A percentile compares a stretch with the other conserved stretches of the same genome.
phyloP scores from a whole-genome alignment of 495 filamentous ascomycete species.

The Hyaloscypha finlandica region DNA sequence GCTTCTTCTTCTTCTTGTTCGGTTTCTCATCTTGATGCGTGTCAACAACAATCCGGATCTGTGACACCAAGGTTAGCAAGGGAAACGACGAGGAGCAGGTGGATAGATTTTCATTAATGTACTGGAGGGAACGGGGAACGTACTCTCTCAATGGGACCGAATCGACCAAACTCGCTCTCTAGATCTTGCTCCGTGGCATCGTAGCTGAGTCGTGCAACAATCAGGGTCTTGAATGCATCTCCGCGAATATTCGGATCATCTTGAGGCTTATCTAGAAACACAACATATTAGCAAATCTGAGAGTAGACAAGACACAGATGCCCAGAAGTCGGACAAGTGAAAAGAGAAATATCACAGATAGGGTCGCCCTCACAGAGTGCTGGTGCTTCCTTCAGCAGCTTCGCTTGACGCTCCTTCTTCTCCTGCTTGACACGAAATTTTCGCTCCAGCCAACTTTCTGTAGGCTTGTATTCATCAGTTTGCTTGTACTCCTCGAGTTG shows the following conservation, averaged over 20 bases:
- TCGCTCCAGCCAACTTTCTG: conserved; percentile 89
- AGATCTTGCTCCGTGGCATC: conserved; percentile 86
- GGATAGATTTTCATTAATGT: not conserved
- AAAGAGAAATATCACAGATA: conserved; percentile 29
- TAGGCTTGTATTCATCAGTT: conserved; percentile 74
- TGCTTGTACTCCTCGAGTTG: conserved; percentile 70
- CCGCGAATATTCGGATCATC: conserved; percentile 85
- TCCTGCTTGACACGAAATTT: conserved; percentile 78
- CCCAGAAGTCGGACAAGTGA: conserved; percentile 24
- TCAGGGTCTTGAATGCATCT: conserved; percentile 93
- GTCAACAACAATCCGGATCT: conserved; percentile 87
- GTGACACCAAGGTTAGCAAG: conserved; percentile 38
- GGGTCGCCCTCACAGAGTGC: conserved; percentile 61
- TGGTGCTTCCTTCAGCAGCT: conserved; percentile 65
- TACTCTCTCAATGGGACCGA: conserved; percentile 92
- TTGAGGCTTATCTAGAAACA: conserved; percentile 60
- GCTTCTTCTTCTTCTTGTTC: conserved; percentile 79
- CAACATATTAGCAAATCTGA: conserved; percentile 20
- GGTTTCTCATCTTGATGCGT: conserved; percentile 65
- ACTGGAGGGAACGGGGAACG: conserved; percentile 30
- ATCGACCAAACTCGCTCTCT: conserved; percentile 91
- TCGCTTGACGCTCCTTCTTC: conserved; percentile 66
- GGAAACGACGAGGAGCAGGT: not conserved
- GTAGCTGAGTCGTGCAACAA: conserved; percentile 87
- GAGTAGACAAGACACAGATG: conserved; percentile 9